Evolutionary conservation across 768 basidiomycete species (phyloP).

Genomic region (Jaapia argillacea): DNA sequence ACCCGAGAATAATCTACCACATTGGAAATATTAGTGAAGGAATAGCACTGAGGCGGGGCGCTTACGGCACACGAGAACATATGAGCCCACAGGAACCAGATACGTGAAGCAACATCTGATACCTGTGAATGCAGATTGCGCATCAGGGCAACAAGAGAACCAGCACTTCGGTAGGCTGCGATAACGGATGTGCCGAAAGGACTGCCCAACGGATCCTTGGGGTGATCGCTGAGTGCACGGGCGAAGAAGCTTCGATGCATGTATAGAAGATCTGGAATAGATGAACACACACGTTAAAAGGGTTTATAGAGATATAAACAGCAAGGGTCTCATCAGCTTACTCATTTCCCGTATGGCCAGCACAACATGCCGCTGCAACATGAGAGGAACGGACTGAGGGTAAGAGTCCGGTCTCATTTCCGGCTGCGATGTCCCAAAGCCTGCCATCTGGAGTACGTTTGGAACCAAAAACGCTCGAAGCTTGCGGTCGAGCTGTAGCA

Average conservation of each 20-base stretch:
- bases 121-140: constrained; percentile 56
- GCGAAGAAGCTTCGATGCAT: constrained; percentile 69
- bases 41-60: constrained; percentile 5
- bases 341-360: constrained; percentile 62
- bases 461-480: constrained; percentile 61
- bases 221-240: constrained; percentile 61
- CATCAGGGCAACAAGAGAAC: constrained; percentile 62
- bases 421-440: constrained; percentile 48
- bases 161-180: constrained; percentile 65
- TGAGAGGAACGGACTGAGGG: constrained; percentile 28
- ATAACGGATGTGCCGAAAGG: constrained; percentile 67
- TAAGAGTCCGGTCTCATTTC: constrained; percentile 28
- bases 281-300: constrained; percentile 5
- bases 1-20: constrained; percentile 55
- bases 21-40: not conserved
- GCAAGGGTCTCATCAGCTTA: constrained; percentile 22
- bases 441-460: constrained; percentile 53
- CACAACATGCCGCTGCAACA: constrained; percentile 57
- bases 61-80: constrained; percentile 55
- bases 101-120: constrained; percentile 51
- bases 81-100: constrained; percentile 45
- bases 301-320: not conserved
- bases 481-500: constrained; percentile 59
- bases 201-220: constrained; percentile 64
- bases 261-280: constrained; percentile 49